Percentiles rank a stretch among this genome's conserved stretches.
These are phyloP conservation scores for Ceratobasidium sp. DNA, from an alignment of 1,284 basidiomycete genomes.

Conservation along the genomic window DNA sequence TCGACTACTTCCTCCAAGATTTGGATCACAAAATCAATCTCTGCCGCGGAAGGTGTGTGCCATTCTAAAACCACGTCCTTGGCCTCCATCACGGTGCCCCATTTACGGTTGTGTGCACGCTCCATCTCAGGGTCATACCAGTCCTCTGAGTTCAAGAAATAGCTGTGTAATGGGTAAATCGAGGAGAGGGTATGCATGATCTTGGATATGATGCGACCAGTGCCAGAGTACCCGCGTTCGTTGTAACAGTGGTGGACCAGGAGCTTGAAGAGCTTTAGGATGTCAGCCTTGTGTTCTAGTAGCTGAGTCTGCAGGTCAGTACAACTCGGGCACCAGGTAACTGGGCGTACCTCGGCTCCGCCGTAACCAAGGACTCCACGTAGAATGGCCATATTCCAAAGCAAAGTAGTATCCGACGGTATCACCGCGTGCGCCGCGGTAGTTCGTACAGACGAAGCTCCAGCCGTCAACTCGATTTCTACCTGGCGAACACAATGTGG, in stretches of 20 bases:
- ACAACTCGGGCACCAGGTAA: conserved; percentile 32
- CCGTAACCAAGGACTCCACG: conserved; percentile 80
- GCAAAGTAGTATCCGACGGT: conserved; percentile 88
- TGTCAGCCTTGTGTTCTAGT: conserved; percentile 69
- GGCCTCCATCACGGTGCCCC: conserved; percentile 82
- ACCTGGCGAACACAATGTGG: conserved; percentile 83
- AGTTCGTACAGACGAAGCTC: conserved; percentile 89
- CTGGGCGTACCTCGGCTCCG: conserved; percentile 61
- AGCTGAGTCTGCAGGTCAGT: conserved; percentile 57
- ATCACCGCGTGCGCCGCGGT: conserved; percentile 79
- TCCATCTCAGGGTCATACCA: conserved; percentile 81
- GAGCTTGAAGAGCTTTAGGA: conserved; percentile 72
- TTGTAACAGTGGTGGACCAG: conserved; percentile 83
- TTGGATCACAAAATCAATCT: conserved; percentile 83
- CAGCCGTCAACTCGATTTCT: conserved; percentile 83
- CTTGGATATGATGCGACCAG: conserved; percentile 80
- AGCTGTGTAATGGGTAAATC: conserved; percentile 81
- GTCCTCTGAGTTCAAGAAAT: conserved; percentile 83
- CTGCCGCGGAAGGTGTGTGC: conserved; percentile 79
- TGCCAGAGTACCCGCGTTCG: conserved; percentile 88
- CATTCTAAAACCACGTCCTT: conserved; percentile 86
- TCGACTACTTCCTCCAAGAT: conserved; percentile 73
- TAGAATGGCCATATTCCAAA: conserved; percentile 88
- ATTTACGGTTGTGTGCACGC: conserved; percentile 73
- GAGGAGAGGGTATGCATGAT: conserved; percentile 78